These are phyloP conservation scores for Phylloboletellus chloephorus DNA, from an alignment of 1,284 basidiomycete species.

Conservation along the genomic window DNA sequence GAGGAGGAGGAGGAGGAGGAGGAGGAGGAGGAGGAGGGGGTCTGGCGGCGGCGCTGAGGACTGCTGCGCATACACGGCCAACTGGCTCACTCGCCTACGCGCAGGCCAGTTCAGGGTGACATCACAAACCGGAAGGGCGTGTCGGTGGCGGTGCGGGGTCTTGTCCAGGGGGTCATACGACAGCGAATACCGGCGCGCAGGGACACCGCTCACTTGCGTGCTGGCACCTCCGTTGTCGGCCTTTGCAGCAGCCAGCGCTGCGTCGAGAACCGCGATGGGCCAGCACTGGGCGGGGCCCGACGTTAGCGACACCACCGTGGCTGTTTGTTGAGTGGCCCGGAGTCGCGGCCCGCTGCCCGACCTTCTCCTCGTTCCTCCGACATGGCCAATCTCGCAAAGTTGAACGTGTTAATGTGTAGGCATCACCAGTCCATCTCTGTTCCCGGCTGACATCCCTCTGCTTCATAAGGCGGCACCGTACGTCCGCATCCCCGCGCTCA, in stretches of 20 bases:
- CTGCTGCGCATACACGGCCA: slow-evolving; percentile 11
- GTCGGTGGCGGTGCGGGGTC: slow-evolving; percentile 25
- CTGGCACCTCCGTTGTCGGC: too few relatives aligned
- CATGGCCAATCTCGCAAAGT: slow-evolving; percentile 43
- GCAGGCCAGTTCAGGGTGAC: slow-evolving; percentile 23
- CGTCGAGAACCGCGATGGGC: too few relatives aligned
- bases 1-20: slow-evolving; percentile 1
- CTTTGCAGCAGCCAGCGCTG: too few relatives aligned
- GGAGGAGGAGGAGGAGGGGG: slow-evolving; percentile 3
- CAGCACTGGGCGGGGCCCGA: too few relatives aligned
- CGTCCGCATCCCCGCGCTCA: slow-evolving; percentile 18
- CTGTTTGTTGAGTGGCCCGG: too few relatives aligned
- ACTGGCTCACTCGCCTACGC: slow-evolving; percentile 6
- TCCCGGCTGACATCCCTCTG: slow-evolving; percentile 3
- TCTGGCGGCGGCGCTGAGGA: slow-evolving; percentile 14
- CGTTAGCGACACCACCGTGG: too few relatives aligned
- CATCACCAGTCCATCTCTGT: slow-evolving; percentile 4
- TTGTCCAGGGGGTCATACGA: too few relatives aligned
- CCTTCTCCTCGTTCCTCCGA: neutral
- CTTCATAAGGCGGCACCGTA: slow-evolving; percentile 56
- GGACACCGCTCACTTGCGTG: neutral
- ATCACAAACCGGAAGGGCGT: slow-evolving; percentile 25
- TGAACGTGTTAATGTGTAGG: slow-evolving; percentile 75
- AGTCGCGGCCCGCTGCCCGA: neutral
- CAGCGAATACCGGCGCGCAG: too few relatives aligned